A percentile compares a stretch with the other conserved stretches of the same genome.
phyloP scores from a whole-genome alignment of 768 basidiomycete species.

The Serpula lacrymans region DNA sequence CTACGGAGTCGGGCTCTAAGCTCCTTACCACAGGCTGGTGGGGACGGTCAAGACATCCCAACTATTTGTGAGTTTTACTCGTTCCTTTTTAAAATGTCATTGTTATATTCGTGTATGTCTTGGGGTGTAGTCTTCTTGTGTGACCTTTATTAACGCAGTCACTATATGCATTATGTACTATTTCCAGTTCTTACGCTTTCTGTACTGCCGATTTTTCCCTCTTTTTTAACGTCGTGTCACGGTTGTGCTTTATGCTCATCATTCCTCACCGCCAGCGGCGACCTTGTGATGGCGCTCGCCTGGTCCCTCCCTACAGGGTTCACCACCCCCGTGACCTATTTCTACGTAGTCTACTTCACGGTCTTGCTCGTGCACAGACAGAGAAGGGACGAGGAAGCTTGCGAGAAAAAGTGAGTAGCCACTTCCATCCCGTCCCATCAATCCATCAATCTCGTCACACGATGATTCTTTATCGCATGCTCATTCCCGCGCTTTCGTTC shows the following conservation, averaged over 20 bases:
- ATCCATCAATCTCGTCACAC: background rate
- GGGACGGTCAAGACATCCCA: slow-evolving; percentile 91
- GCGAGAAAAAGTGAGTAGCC: slow-evolving; percentile 74
- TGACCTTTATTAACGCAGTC: slow-evolving; percentile 1
- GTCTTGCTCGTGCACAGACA: slow-evolving; percentile 91
- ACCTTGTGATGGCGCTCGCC: slow-evolving; percentile 84
- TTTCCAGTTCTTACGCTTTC: background rate
- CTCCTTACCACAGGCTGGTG: slow-evolving; percentile 97
- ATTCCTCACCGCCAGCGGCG: slow-evolving; percentile 50
- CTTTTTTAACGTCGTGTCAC: background rate
- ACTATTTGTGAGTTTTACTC: slow-evolving; percentile 61
- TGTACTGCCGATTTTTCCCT: background rate
- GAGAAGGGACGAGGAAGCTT: slow-evolving; percentile 86
- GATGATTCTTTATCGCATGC: slow-evolving; percentile 2
- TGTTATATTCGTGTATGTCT: slow-evolving; percentile 1
- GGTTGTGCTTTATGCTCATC: slow-evolving; percentile 3
- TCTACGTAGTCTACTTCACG: slow-evolving; percentile 86
- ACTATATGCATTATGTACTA: background rate
- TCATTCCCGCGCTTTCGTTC: background rate
- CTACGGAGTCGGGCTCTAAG: slow-evolving; percentile 84
- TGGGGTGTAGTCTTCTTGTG: too few species aligned
- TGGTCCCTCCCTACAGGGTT: slow-evolving; percentile 96
- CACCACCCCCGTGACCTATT: slow-evolving; percentile 91
- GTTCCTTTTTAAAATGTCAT: background rate
- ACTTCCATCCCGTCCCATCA: slow-evolving; percentile 4